phyloP scores from a whole-genome alignment of 371 early-diverging fungal genomes.

The Mortierella sp. region DNA sequence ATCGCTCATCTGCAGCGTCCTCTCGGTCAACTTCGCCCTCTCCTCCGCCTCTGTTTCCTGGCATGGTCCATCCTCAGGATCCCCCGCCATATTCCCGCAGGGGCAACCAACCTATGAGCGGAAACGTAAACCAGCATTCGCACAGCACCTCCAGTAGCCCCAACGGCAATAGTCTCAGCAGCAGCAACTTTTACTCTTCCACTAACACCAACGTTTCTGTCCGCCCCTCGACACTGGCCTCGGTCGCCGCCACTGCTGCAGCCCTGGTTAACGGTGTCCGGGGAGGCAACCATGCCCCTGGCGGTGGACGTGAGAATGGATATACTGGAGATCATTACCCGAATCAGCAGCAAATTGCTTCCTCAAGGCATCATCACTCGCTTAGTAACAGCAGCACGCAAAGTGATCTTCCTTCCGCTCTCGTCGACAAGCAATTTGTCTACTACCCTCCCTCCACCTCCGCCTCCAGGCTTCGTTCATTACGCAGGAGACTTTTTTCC shows the following conservation, averaged over 20 bases:
- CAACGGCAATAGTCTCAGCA: constrained; percentile 43
- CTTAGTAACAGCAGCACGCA: constrained; percentile 43
- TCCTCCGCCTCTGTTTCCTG: constrained; percentile 50
- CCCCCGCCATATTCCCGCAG: constrained; percentile 53
- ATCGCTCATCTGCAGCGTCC: constrained; percentile 56
- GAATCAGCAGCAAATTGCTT: not conserved
- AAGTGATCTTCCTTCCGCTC: constrained; percentile 51
- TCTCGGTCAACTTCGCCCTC: constrained; percentile 54
- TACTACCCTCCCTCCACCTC: constrained; percentile 32
- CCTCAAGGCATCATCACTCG: constrained; percentile 34
- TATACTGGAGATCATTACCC: constrained; percentile 8
- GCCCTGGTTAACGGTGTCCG: constrained; percentile 41
- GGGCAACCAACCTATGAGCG: constrained; percentile 27
- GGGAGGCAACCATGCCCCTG: not conserved
- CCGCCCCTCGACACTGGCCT: constrained; percentile 35
- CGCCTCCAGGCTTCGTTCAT: constrained; percentile 32
- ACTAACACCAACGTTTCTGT: constrained; percentile 30
- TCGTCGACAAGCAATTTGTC: constrained; percentile 52
- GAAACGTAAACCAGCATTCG: constrained; percentile 13
- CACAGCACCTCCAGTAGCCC: constrained; percentile 8
- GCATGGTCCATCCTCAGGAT: constrained; percentile 54
- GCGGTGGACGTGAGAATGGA: not conserved
- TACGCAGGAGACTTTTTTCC: constrained; percentile 31
- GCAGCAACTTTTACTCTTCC: constrained; percentile 49
- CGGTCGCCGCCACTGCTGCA: constrained; percentile 39